A percentile compares a stretch with the other conserved stretches of the same genome.
These are phyloP conservation scores for Jamesozyma spencerorum DNA, from an alignment of 805 yeast species.

Conservation along the genomic window DNA sequence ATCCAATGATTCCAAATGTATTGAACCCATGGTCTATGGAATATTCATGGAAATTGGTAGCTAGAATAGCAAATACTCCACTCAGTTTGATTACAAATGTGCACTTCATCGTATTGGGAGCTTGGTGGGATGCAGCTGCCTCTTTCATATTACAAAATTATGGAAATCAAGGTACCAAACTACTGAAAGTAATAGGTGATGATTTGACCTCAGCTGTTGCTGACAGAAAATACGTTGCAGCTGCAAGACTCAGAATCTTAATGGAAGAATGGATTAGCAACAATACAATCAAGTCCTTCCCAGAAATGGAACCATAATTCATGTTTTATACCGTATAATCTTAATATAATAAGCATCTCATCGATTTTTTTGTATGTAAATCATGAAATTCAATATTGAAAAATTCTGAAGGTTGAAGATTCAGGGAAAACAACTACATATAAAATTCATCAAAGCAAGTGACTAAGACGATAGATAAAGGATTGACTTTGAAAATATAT, in stretches of 20 bases:
- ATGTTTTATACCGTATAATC: not conserved
- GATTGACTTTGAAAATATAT: too few relatives aligned
- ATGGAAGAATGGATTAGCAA: conserved; percentile 67
- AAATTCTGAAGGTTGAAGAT: not conserved
- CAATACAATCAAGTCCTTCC: conserved; percentile 37
- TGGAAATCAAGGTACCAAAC: conserved; percentile 62
- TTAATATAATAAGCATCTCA: too few relatives aligned
- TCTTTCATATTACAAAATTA: conserved; percentile 44
- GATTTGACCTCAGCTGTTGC: conserved; percentile 47
- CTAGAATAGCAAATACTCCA: conserved; percentile 58
- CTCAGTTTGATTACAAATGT: conserved; percentile 45
- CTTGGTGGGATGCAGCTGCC: conserved; percentile 91
- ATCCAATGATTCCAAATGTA: conserved; percentile 3
- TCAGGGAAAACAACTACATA: too few relatives aligned
- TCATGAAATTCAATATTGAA: not conserved
- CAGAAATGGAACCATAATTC: conserved; percentile 27
- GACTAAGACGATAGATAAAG: too few relatives aligned
- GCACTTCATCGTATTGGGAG: conserved; percentile 61
- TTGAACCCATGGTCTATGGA: conserved; percentile 20
- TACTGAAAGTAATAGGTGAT: conserved; percentile 39
- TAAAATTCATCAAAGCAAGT: too few relatives aligned
- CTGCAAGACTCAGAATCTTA: conserved; percentile 62
- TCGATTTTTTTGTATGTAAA: not conserved
- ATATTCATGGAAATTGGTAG: conserved; percentile 61
- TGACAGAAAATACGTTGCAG: conserved; percentile 57